These are phyloP conservation scores for Xylariaceae sp. DNA, from an alignment of 2,329 filamentous ascomycete species.

Conservation along the genomic window DNA sequence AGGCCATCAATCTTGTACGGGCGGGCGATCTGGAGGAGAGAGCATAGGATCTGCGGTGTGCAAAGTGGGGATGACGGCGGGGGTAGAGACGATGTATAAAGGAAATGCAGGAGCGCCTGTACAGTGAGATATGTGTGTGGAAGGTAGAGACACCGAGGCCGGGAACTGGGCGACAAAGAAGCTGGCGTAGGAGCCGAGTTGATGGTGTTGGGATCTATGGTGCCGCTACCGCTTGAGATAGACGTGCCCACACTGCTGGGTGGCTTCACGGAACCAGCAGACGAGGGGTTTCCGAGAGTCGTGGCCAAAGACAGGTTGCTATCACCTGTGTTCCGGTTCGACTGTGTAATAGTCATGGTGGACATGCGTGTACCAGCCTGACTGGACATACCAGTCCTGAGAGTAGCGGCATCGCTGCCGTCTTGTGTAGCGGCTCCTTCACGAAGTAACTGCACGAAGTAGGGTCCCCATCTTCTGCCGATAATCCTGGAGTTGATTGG, in stretches of 20 bases:
- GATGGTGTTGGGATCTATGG: slow-evolving; percentile 53
- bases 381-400: slow-evolving; percentile 67
- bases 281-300: slow-evolving; percentile 44
- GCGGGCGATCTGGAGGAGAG: slow-evolving; percentile 87
- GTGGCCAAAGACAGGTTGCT: slow-evolving; percentile 54
- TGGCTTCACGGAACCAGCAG: slow-evolving; percentile 48
- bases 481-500: slow-evolving; percentile 92
- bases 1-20: slow-evolving; percentile 94
- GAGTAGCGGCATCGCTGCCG: slow-evolving; percentile 75
- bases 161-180: slow-evolving; percentile 64
- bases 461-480: slow-evolving; percentile 88
- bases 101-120: slow-evolving; percentile 86
- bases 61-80: slow-evolving; percentile 77
- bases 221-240: slow-evolving; percentile 46
- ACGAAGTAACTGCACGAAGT: slow-evolving; percentile 89
- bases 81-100: slow-evolving; percentile 91
- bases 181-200: slow-evolving; percentile 64
- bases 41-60: slow-evolving; percentile 94
- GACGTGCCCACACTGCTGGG: slow-evolving; percentile 54
- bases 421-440: slow-evolving; percentile 78
- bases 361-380: slow-evolving; percentile 74
- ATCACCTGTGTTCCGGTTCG: slow-evolving; percentile 58
- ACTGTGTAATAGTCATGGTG: slow-evolving; percentile 82
- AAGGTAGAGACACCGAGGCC: slow-evolving; percentile 87
- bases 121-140: slow-evolving; percentile 91